These are phyloP conservation scores for Trichomonascus vanleenenianus DNA, from an alignment of 805 yeast genomes.

Conservation along the genomic window DNA sequence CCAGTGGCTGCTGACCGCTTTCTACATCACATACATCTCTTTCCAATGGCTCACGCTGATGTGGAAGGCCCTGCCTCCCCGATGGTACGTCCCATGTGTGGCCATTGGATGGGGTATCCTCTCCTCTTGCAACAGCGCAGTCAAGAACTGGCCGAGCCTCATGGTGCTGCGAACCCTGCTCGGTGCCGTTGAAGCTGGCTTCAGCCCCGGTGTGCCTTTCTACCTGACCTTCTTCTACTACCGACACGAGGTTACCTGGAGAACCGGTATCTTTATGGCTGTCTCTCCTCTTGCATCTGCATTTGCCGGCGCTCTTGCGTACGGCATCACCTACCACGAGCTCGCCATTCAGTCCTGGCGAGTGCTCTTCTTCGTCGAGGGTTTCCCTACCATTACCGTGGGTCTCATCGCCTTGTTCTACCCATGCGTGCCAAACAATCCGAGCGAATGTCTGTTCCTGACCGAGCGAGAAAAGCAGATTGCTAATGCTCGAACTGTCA, in stretches of 20 bases:
- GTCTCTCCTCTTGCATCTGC: slow-evolving; percentile 43
- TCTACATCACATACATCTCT: slow-evolving; percentile 41
- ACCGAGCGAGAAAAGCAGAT: slow-evolving; percentile 30
- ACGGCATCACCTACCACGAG: slow-evolving; percentile 24
- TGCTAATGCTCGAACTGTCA: slow-evolving; percentile 11
- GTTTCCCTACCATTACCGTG: slow-evolving; percentile 36
- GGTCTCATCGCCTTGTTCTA: slow-evolving; percentile 23
- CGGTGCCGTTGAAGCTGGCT: slow-evolving; percentile 31
- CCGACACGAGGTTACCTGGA: slow-evolving; percentile 23
- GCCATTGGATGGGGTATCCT: slow-evolving; percentile 44
- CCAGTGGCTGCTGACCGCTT: slow-evolving; percentile 37
- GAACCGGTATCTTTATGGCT: slow-evolving; percentile 24
- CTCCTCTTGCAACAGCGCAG: slow-evolving; percentile 40
- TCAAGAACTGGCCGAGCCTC: slow-evolving; percentile 34
- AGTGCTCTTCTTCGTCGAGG: slow-evolving; percentile 42
- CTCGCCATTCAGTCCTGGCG: slow-evolving; percentile 32
- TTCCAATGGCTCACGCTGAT: slow-evolving; percentile 37
- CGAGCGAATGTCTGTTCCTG: slow-evolving; percentile 43
- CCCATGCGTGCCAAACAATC: slow-evolving; percentile 26
- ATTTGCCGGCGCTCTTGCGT: slow-evolving; percentile 48
- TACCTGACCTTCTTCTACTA: slow-evolving; percentile 27
- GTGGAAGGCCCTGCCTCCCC: slow-evolving; percentile 36
- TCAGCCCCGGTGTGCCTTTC: slow-evolving; percentile 27
- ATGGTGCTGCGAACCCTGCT: slow-evolving; percentile 35
- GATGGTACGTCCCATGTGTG: slow-evolving; percentile 37